A percentile compares a stretch with the other conserved stretches of the same genome.
These are phyloP conservation scores for Paspalum vaginatum DNA, from an alignment of 176 grass and related monocot genomes.

Conservation along the genomic window DNA sequence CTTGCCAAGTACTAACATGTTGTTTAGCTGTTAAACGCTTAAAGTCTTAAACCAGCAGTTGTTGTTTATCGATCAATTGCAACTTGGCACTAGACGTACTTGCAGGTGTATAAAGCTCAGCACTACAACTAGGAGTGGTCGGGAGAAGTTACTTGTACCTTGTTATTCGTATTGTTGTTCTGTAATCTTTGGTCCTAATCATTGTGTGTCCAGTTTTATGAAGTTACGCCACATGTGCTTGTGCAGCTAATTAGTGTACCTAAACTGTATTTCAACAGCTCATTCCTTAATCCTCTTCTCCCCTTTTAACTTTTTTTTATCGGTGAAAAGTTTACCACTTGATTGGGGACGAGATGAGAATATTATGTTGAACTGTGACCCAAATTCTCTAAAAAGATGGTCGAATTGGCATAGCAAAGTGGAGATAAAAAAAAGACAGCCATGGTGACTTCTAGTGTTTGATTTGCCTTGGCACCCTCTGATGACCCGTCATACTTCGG, in stretches of 20 bases:
- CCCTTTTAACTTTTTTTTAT: not conserved
- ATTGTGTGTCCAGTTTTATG: not conserved
- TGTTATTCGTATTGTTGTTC: not conserved
- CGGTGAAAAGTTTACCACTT: too few relatives aligned
- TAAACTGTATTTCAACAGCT: not conserved
- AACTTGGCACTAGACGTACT: constrained; percentile 3
- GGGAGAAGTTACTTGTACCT: not conserved
- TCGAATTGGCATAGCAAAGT: too few relatives aligned
- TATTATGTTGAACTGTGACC: too few relatives aligned
- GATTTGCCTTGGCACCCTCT: too few relatives aligned
- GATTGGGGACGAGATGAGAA: too few relatives aligned
- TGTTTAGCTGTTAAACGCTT: constrained; percentile 27
- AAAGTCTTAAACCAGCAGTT: not conserved
- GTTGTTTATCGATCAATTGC: constrained; percentile 12
- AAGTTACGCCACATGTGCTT: constrained; percentile 2
- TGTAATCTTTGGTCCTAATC: constrained; percentile 36
- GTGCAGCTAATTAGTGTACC: not conserved
- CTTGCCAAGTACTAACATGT: not conserved
- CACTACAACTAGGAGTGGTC: constrained; percentile 17
- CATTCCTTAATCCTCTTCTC: not conserved
- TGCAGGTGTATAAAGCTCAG: not conserved
- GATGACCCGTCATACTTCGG: not conserved
- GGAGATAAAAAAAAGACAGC: too few relatives aligned
- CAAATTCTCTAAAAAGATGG: too few relatives aligned
- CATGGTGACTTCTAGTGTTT: too few relatives aligned